These are phyloP conservation scores for Phytopythium helicoides DNA, from an alignment of 352 stramenopile genomes.

Conservation along the genomic window DNA sequence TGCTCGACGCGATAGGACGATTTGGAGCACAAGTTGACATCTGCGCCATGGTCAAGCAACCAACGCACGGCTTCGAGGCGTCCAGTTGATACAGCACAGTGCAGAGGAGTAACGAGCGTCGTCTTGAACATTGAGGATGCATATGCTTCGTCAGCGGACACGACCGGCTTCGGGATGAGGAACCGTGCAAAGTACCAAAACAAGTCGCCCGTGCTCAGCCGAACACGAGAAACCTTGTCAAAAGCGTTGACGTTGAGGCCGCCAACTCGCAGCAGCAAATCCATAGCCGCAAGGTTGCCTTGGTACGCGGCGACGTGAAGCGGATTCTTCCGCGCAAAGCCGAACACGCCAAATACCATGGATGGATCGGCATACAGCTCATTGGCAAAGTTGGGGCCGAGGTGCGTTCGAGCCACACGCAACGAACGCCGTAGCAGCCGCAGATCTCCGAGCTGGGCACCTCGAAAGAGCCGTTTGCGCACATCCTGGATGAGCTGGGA, in stretches of 20 bases:
- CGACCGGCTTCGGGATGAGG: constrained; percentile 69
- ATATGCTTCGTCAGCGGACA: constrained; percentile 61
- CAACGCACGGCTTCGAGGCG: constrained; percentile 69
- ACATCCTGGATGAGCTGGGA: constrained; percentile 48
- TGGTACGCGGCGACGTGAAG: constrained; percentile 83
- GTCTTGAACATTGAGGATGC: constrained; percentile 60
- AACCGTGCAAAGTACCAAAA: constrained; percentile 81
- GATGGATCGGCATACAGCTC: constrained; percentile 68
- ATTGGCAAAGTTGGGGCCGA: constrained; percentile 52
- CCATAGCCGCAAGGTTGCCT: constrained; percentile 72
- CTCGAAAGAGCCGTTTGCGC: constrained; percentile 71
- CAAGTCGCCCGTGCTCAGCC: constrained; percentile 75
- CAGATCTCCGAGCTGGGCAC: constrained; percentile 64
- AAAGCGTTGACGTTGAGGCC: constrained; percentile 69
- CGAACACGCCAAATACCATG: constrained; percentile 68
- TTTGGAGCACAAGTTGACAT: constrained; percentile 76
- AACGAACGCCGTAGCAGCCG: constrained; percentile 54
- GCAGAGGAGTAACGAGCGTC: constrained; percentile 68
- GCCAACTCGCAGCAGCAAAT: constrained; percentile 47
- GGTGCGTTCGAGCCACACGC: constrained; percentile 43
- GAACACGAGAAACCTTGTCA: constrained; percentile 77
- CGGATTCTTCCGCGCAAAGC: constrained; percentile 79
- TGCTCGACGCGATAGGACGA: constrained; percentile 69
- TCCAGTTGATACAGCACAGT: constrained; percentile 78
- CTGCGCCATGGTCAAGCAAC: constrained; percentile 65